Evolutionary conservation across 768 basidiomycete species (phyloP).

Genomic region (Solioccasus polychromus): DNA sequence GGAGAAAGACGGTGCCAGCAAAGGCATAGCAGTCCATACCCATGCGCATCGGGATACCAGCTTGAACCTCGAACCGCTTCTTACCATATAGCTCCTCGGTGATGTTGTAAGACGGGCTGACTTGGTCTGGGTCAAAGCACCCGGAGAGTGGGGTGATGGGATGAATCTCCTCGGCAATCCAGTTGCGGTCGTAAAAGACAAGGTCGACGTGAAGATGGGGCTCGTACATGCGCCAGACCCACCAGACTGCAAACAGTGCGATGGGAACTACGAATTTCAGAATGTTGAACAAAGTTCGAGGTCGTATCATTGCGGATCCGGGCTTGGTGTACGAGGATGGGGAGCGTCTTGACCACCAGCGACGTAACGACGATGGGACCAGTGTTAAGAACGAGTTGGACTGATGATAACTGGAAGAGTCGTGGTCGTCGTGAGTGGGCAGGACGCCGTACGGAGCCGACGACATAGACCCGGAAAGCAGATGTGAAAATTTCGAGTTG

Average conservation of each 20-base stretch:
- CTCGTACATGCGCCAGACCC: conserved; percentile 58
- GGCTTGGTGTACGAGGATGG: background rate
- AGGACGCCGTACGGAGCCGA: conserved; percentile 9
- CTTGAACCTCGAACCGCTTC: conserved; percentile 69
- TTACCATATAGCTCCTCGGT: conserved; percentile 60
- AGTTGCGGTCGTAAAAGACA: conserved; percentile 69
- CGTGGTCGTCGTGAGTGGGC: conserved; percentile 12
- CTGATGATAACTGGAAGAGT: background rate
- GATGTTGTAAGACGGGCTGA: conserved; percentile 68
- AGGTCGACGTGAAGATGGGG: conserved; percentile 75
- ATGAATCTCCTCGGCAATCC: conserved; percentile 74
- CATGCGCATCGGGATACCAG: conserved; percentile 73
- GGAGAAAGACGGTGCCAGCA: conserved; percentile 67
- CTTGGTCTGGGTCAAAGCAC: conserved; percentile 64
- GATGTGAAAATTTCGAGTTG: too few species aligned
- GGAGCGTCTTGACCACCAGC: conserved; percentile 9
- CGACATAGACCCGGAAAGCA: too few species aligned
- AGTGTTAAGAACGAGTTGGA: background rate
- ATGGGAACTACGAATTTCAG: conserved; percentile 45
- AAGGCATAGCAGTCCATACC: conserved; percentile 93
- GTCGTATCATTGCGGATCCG: conserved; percentile 16
- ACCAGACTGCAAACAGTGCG: conserved; percentile 26
- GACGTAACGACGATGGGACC: background rate
- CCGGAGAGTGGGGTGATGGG: conserved; percentile 60
- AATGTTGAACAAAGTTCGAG: conserved; percentile 35